A percentile compares a stretch with the other conserved stretches of the same genome.
Conservation (phyloP, 805 yeast genomes). For the Starmera quercuum region DNA sequence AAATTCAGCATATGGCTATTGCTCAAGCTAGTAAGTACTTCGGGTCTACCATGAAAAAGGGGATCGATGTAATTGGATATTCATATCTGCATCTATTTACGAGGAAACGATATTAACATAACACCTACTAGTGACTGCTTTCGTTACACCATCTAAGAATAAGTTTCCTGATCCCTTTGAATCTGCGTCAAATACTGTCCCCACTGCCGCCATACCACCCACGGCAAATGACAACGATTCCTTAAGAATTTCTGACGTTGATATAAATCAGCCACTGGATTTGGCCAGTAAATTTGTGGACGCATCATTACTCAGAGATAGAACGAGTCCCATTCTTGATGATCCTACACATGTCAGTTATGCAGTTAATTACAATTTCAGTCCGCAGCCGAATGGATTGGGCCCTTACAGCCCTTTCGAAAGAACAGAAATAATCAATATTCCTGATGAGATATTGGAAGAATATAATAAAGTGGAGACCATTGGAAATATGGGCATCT, state of each 20-base stretch:
- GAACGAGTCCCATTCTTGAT: conserved; percentile 50
- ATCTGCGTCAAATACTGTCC: not conserved
- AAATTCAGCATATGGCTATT: too few relatives aligned
- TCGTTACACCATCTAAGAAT: conserved; percentile 17
- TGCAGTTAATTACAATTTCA: conserved; percentile 63
- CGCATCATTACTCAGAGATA: conserved; percentile 48
- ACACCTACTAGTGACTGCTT: conserved; percentile 15
- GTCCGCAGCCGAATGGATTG: conserved; percentile 35
- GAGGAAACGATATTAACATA: too few relatives aligned
- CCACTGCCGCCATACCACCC: conserved; percentile 1
- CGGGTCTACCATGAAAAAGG: too few relatives aligned
- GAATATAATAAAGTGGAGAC: conserved; percentile 63
- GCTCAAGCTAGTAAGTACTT: too few relatives aligned
- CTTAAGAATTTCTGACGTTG: conserved; percentile 23
- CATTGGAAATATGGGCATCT: conserved; percentile 72
- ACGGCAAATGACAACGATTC: conserved; percentile 21
- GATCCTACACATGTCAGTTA: conserved; percentile 39
- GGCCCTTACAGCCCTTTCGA: conserved; percentile 68
- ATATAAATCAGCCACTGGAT: conserved; percentile 31
- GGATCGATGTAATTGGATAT: too few relatives aligned
- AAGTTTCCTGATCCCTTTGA: conserved; percentile 10
- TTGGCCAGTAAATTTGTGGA: conserved; percentile 60
- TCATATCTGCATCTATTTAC: too few relatives aligned
- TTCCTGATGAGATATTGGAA: conserved; percentile 76
- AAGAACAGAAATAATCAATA: conserved; percentile 54